phyloP scores from a whole-genome alignment of 1,284 basidiomycete genomes.

The Clitocybe nebularis region DNA sequence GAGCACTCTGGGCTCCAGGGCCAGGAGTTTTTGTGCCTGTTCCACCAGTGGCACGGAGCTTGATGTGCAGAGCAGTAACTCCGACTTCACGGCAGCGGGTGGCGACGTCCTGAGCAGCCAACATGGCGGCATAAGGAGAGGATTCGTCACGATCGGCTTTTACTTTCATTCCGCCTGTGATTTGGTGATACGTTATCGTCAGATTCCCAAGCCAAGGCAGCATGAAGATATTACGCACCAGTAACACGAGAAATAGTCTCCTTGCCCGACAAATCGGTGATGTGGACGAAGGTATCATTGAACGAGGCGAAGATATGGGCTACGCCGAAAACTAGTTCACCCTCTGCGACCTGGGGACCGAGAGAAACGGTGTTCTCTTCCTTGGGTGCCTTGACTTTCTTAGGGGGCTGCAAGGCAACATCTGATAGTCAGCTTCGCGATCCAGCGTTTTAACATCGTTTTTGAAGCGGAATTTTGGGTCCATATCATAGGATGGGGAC shows the following conservation, averaged over 20 bases:
- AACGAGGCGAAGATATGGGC: conserved; percentile 97
- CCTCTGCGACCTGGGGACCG: conserved; percentile 92
- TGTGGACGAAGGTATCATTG: conserved; percentile 99
- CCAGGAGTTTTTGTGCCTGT: conserved; percentile 99
- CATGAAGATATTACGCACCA: conserved; percentile 46
- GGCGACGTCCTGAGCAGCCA: conserved; percentile 97
- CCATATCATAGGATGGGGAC: not conserved
- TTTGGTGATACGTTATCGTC: not conserved
- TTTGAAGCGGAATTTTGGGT: conserved; percentile 17
- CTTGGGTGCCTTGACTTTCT: conserved; percentile 74
- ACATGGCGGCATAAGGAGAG: conserved; percentile 98
- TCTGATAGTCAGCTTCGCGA: conserved; percentile 28
- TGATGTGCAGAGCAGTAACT: conserved; percentile 96
- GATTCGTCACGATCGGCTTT: conserved; percentile 99
- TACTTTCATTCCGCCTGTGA: conserved; percentile 96
- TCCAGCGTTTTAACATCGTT: conserved; percentile 27
- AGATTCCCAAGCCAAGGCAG: not conserved
- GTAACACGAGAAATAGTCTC: conserved; percentile 99
- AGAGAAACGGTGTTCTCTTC: conserved; percentile 83
- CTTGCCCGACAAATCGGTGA: conserved; percentile 98
- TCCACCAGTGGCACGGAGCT: conserved; percentile 97
- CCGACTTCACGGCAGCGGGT: conserved; percentile 97
- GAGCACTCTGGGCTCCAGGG: conserved; percentile 96
- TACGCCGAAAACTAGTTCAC: conserved; percentile 93
- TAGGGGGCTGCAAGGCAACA: conserved; percentile 58